Base-by-base conservation (phyloP, 306 rosid species). In the Benincasa hispida region DNA sequence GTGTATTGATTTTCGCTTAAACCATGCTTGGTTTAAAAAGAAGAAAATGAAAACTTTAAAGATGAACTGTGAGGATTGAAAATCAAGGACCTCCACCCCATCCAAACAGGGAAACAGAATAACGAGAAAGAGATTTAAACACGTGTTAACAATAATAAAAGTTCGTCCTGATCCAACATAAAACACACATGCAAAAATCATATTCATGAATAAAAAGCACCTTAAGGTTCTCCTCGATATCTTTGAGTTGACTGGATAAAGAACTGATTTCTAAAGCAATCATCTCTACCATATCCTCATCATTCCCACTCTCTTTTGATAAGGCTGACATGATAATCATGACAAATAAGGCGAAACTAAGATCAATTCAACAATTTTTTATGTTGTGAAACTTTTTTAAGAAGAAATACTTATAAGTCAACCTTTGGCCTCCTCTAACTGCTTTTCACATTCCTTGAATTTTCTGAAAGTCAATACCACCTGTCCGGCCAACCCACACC, bases 251-350 rank as follows among this genome's bases (percentile, higher is more conserved):
- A 84, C 73, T 85, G 51, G 91, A 87, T 57, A 94, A 84, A 79
- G 93, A 87, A 2, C 83, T 81, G 18, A 92, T 45, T 79, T 94
- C 99, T 54, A 19, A 89, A 69, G 88, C 82, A 81, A 94, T 92
- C 95, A 94, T 94, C 80, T 89, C 91, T 41, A 86, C 84, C 99
- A 94, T 94, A 82, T 94, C 99, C 86, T 87, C 90, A 28, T 94
- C 99, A 37, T 83, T 87, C 54, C 84, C 97, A 81, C 54, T 86
- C 22, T 94, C 97, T 83, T 88, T 89, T 72, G 92, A 89, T 76
- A 94, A 88, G 78, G 89, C 99, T 94, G 87, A 66, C 72, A 75
- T 34, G 77, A 73, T 45, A 78, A 66, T 58, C 61, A 15, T 42
- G 74, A 57, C 45, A 30, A 75, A 78, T 70, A 54, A 21, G 12